phyloP scores from a whole-genome alignment of 148 eudicot genomes.

The Rhododendron vialii region DNA sequence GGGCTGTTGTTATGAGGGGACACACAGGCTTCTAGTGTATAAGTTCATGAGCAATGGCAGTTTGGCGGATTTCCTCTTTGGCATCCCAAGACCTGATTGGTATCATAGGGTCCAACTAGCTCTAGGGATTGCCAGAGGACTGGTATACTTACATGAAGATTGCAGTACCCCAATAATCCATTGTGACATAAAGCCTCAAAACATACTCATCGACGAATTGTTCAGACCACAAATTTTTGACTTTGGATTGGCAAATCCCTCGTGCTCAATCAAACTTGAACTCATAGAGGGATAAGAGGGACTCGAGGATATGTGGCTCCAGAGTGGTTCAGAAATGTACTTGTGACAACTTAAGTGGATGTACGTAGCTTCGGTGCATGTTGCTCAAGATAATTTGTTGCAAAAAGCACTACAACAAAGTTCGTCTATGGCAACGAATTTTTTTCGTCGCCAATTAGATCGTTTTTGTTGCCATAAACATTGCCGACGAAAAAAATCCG shows the following conservation, averaged over 20 bases:
- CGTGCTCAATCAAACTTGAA: background rate
- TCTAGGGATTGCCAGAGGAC: slow-evolving; percentile 19
- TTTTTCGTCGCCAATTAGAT: too few species aligned
- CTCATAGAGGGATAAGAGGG: slow-evolving; percentile 13
- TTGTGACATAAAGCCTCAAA: slow-evolving; percentile 19
- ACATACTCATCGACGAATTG: slow-evolving; percentile 2
- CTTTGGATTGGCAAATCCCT: slow-evolving; percentile 14
- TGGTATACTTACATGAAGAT: slow-evolving; percentile 17
- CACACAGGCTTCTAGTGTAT: slow-evolving; percentile 9
- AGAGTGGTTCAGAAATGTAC: slow-evolving; percentile 9
- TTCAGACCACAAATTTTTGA: slow-evolving; percentile 4
- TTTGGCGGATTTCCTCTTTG: slow-evolving; percentile 4
- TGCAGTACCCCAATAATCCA: slow-evolving; percentile 14
- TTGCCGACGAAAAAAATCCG: too few species aligned
- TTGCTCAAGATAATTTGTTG: too few species aligned
- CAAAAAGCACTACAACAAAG: too few species aligned
- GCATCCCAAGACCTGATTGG: slow-evolving; percentile 10
- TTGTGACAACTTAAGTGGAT: slow-evolving; percentile 12
- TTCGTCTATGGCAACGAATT: too few species aligned
- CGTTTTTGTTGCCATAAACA: too few species aligned
- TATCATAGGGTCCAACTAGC: slow-evolving; percentile 1
- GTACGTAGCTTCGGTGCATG: background rate
- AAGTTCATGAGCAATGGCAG: slow-evolving; percentile 17
- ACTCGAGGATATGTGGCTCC: slow-evolving; percentile 21
- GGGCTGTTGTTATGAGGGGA: slow-evolving; percentile 15